Evolutionary conservation across 176 grass and related monocot genomes (phyloP).

Genomic region (Phragmites australis): DNA sequence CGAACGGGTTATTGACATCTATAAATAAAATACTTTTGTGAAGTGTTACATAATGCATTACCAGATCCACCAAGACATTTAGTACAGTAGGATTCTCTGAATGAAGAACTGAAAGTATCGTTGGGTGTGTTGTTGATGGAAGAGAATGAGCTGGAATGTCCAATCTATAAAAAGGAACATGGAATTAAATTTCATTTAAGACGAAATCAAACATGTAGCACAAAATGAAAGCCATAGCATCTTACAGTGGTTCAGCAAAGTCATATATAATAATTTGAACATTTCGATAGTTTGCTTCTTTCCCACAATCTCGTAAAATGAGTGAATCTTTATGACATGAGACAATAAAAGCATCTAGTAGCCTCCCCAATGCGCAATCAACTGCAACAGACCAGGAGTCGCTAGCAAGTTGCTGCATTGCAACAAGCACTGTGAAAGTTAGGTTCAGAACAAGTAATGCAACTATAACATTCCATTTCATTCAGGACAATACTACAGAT

Average conservation of each 20-base stretch:
- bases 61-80: slow-evolving; percentile 93
- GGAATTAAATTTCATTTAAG: slow-evolving; percentile 33
- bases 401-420: slow-evolving; percentile 60
- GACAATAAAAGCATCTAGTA: slow-evolving; percentile 91
- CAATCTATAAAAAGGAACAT: slow-evolving; percentile 45
- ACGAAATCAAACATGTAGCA: not conserved
- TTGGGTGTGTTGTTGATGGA: slow-evolving; percentile 69
- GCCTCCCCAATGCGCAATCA: slow-evolving; percentile 57
- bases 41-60: slow-evolving; percentile 28
- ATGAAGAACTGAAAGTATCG: slow-evolving; percentile 65
- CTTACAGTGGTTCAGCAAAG: slow-evolving; percentile 65
- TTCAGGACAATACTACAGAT: not conserved
- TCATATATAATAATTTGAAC: slow-evolving; percentile 89
- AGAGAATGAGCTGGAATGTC: slow-evolving; percentile 56
- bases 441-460: slow-evolving; percentile 4
- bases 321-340: slow-evolving; percentile 72
- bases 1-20: not conserved
- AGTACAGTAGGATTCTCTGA: slow-evolving; percentile 68
- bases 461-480: not conserved
- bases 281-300: slow-evolving; percentile 59
- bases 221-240: slow-evolving; percentile 22
- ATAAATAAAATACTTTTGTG: not conserved
- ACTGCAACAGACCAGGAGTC: slow-evolving; percentile 85
- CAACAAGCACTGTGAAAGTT: slow-evolving; percentile 18
- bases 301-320: slow-evolving; percentile 70